Conservation (phyloP, 352 stramenopile species). For the Phytophthora tentaculata region DNA sequence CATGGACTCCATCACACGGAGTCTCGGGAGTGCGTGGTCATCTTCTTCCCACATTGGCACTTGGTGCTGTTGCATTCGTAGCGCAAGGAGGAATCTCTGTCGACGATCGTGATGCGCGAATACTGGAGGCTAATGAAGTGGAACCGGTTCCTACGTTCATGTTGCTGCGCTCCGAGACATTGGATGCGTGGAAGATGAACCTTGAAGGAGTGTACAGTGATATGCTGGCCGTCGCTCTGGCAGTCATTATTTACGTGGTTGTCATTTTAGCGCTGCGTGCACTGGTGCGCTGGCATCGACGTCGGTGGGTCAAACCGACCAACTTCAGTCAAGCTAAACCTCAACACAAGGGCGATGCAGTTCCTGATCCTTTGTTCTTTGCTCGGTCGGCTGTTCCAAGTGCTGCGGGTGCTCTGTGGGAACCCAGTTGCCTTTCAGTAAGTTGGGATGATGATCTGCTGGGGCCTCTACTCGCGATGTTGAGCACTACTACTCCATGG, state of each 20-base stretch:
- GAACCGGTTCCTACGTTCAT: slow-evolving; percentile 62
- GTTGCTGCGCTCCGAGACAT: slow-evolving; percentile 55
- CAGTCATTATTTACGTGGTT: slow-evolving; percentile 45
- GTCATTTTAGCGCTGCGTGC: slow-evolving; percentile 33
- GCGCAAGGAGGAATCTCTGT: slow-evolving; percentile 41
- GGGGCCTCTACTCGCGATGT: slow-evolving; percentile 33
- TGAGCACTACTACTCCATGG: slow-evolving; percentile 25
- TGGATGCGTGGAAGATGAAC: slow-evolving; percentile 69
- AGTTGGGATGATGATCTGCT: slow-evolving; percentile 62
- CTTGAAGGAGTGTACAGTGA: slow-evolving; percentile 61
- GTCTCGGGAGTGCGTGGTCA: slow-evolving; percentile 52
- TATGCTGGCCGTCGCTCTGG: slow-evolving; percentile 49
- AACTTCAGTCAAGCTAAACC: slow-evolving; percentile 24
- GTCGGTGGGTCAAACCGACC: slow-evolving; percentile 29
- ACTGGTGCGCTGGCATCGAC: slow-evolving; percentile 24
- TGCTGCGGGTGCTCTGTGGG: slow-evolving; percentile 56
- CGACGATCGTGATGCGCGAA: slow-evolving; percentile 46
- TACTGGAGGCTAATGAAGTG: slow-evolving; percentile 63
- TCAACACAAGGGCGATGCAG: slow-evolving; percentile 17
- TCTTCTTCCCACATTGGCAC: slow-evolving; percentile 41
- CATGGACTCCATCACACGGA: slow-evolving; percentile 53
- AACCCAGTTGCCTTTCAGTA: slow-evolving; percentile 58
- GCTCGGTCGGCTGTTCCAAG: slow-evolving; percentile 50
- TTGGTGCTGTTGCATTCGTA: slow-evolving; percentile 48
- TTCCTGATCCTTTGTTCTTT: slow-evolving; percentile 53